Conservation (phyloP, 2,329 filamentous ascomycete genomes). For the Torrubiellomyces zombiae region DNA sequence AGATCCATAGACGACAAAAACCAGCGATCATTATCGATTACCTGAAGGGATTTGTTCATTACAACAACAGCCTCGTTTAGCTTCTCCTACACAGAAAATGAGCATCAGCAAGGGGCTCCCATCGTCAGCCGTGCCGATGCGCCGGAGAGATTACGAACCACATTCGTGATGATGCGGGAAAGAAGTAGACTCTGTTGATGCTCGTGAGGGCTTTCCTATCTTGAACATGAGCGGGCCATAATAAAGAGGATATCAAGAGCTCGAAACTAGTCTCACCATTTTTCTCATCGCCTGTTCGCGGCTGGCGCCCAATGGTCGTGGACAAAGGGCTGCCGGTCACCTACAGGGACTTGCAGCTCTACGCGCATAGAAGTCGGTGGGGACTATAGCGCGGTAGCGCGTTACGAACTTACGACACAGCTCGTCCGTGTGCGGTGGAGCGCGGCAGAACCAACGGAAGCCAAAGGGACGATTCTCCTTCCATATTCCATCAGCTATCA, state of each 20-base stretch:
- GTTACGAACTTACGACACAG: too few relatives aligned
- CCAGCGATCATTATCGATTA: conserved; percentile 19
- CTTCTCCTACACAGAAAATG: conserved; percentile 94
- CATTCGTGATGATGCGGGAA: conserved; percentile 91
- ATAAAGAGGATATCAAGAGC: not conserved
- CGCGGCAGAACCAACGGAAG: conserved; percentile 16
- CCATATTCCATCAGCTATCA: not conserved
- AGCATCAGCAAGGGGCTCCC: too few relatives aligned
- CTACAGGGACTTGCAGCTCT: too few relatives aligned
- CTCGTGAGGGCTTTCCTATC: conserved; percentile 84
- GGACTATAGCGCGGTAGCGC: too few relatives aligned
- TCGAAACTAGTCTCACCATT: conserved; percentile 1
- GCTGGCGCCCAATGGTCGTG: too few relatives aligned
- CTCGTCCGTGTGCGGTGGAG: conserved; percentile 18
- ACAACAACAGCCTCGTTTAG: conserved; percentile 86
- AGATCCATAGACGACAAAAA: not conserved
- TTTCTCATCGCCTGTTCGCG: too few relatives aligned
- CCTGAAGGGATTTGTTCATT: conserved; percentile 83
- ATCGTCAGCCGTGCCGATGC: not conserved
- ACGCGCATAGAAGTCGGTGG: too few relatives aligned
- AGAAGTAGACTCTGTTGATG: conserved; percentile 90
- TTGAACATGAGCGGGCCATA: too few relatives aligned
- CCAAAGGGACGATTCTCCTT: too few relatives aligned
- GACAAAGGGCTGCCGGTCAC: too few relatives aligned
- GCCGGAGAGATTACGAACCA: conserved; percentile 42